Evolutionary conservation across 345 rosid species (phyloP).

Genomic region (Populus nigra): DNA sequence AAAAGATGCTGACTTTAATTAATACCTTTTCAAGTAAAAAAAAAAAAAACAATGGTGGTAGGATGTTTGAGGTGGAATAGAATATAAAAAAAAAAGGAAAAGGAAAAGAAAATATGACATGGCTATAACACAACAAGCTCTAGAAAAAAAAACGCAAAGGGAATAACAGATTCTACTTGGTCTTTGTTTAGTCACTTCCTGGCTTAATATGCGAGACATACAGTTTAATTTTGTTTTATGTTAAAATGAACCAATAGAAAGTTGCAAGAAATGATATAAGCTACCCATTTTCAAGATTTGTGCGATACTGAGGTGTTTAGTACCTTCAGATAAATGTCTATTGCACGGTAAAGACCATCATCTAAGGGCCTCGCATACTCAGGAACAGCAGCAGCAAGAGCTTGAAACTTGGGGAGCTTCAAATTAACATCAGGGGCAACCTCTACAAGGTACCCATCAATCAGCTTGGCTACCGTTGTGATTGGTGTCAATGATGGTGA

Average conservation of each 20-base stretch:
- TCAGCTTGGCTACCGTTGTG: conserved; percentile 81
- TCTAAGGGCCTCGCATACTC: conserved; percentile 85
- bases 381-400: conserved; percentile 87
- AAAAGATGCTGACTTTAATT: neutral
- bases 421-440: conserved; percentile 93
- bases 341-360: conserved; percentile 93
- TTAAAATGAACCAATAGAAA: conserved; percentile 15
- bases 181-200: neutral
- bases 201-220: neutral
- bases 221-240: neutral
- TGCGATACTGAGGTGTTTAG: neutral
- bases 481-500: conserved; percentile 82
- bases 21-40: neutral
- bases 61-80: neutral
- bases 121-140: neutral
- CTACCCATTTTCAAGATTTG: neutral
- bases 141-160: neutral
- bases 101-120: neutral
- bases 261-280: conserved; percentile 5
- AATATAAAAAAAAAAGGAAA: neutral
- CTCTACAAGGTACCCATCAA: conserved; percentile 98
- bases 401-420: conserved; percentile 91
- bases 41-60: neutral
- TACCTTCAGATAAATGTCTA: conserved; percentile 95
- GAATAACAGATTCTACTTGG: neutral